Evolutionary conservation across 2,329 filamentous ascomycete species (phyloP), one percentile per base, ranked within the genome.

Genomic region (Colletotrichum tanaceti): DNA sequence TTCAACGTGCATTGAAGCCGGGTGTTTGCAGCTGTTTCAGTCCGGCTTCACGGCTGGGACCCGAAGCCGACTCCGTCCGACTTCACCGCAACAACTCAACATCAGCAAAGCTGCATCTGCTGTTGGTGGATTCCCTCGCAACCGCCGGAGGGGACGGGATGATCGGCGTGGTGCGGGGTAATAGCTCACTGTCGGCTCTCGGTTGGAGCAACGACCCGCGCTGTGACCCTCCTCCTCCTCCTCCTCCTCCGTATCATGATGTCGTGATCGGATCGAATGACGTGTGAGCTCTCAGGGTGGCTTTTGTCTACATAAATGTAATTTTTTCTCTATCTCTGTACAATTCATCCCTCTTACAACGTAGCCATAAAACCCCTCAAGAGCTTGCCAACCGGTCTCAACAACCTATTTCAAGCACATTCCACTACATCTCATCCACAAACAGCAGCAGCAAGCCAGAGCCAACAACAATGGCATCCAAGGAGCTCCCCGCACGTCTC

Each of bases 401-500:
- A 16, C 18, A 50, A 5, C 4, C 10, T 2, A 35, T 2, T 6
- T 46, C n/a, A 35, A 22, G 5, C 2, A 16, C 18, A 14, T 20
- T 13, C n/a, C 20, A 47, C 14, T 41, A 44, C 13, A 5, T 4
- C 43, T 13, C 5, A 11, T 24, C 14, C 44, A 18, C 13, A 22
- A 5, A 13, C 14, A 35, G 5, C 28, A 32, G 7, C 28, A 10
- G 28, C 24, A 24, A 18, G n/a, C n/a, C 7, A 59, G 10, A n/a
- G n/a, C n/a, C 24, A 46, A 16, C 46, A 18, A 50, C n/a, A 35
- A 71, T 71, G 69, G 52, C 69, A 14, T 43, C 58, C 24, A 68
- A 58, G 47, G 46, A 70, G 38, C 58, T 70, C 1, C 67, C 67
- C 35, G 20, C 65, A 13, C 53, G 41, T 7, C 73, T 75, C 58